Percentiles rank a stretch among this genome's conserved stretches.
Evolutionary conservation across 1,284 basidiomycete genomes (phyloP).

Genomic region (Ustilago lituana): DNA sequence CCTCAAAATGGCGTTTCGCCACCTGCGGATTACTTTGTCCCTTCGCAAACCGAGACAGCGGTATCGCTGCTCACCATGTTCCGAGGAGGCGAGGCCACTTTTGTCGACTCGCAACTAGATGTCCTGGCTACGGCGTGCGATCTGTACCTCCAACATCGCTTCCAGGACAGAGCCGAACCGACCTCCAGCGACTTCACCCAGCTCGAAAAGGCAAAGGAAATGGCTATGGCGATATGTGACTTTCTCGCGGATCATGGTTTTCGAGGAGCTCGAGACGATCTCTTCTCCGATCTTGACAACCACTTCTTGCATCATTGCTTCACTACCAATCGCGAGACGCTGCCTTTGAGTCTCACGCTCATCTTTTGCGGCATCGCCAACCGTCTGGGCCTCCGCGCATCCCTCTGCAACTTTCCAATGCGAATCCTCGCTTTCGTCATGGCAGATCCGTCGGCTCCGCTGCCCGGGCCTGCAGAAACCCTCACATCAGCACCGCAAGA

Average conservation of each 20-base stretch:
- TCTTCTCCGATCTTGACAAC: constrained; percentile 48
- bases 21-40: background rate
- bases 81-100: constrained; percentile 33
- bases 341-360: constrained; percentile 40
- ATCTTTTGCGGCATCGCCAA: constrained; percentile 51
- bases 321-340: constrained; percentile 46
- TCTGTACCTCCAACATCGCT: constrained; percentile 35
- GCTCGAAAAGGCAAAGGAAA: constrained; percentile 10
- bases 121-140: constrained; percentile 45
- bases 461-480: constrained; percentile 4
- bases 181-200: too few relatives aligned
- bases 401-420: constrained; percentile 47
- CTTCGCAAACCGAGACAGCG: constrained; percentile 27
- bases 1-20: background rate
- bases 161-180: background rate
- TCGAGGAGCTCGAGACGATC: constrained; percentile 19
- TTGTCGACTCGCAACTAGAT: constrained; percentile 40
- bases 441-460: constrained; percentile 6
- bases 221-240: constrained; percentile 37
- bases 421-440: constrained; percentile 40
- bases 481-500: constrained; percentile 7
- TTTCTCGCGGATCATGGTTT: constrained; percentile 46
- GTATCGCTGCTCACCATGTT: constrained; percentile 45
- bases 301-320: constrained; percentile 49
- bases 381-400: constrained; percentile 41